phyloP scores from a whole-genome alignment of 2,329 filamentous ascomycete species.

The Botryotinia convoluta region DNA sequence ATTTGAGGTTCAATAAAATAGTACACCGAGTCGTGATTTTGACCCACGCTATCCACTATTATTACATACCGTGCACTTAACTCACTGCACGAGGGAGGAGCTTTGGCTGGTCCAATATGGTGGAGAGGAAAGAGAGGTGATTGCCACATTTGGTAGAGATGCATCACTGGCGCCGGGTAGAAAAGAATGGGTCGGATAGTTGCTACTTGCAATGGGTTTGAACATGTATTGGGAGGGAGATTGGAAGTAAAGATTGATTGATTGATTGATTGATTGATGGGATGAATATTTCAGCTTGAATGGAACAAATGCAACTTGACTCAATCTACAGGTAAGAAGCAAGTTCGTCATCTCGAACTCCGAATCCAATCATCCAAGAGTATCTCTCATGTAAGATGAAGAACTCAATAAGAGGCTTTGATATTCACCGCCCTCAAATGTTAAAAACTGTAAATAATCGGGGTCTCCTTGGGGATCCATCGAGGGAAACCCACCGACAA shows the following conservation, averaged over 20 bases:
- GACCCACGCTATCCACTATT: slow-evolving; percentile 15
- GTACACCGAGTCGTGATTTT: background rate
- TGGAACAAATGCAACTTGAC: background rate
- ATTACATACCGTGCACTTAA: background rate
- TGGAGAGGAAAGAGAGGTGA: slow-evolving; percentile 12
- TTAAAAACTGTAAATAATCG: slow-evolving; percentile 14
- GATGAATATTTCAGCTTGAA: slow-evolving; percentile 4
- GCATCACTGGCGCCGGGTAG: background rate
- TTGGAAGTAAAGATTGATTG: background rate
- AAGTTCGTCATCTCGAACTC: background rate
- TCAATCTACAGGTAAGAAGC: background rate
- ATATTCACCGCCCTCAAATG: slow-evolving; percentile 14
- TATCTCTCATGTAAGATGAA: background rate
- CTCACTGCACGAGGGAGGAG: slow-evolving; percentile 5
- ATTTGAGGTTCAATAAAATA: background rate
- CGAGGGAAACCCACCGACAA: background rate
- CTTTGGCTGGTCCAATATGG: background rate
- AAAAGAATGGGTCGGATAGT: background rate
- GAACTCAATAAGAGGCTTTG: background rate
- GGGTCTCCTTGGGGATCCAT: slow-evolving; percentile 1
- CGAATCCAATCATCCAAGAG: background rate
- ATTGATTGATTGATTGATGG: background rate
- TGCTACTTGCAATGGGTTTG: background rate
- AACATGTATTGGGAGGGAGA: background rate
- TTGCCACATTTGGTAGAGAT: slow-evolving; percentile 12